phyloP scores from a whole-genome alignment of 176 grass and related monocot species.

The Triticum urartu region DNA sequence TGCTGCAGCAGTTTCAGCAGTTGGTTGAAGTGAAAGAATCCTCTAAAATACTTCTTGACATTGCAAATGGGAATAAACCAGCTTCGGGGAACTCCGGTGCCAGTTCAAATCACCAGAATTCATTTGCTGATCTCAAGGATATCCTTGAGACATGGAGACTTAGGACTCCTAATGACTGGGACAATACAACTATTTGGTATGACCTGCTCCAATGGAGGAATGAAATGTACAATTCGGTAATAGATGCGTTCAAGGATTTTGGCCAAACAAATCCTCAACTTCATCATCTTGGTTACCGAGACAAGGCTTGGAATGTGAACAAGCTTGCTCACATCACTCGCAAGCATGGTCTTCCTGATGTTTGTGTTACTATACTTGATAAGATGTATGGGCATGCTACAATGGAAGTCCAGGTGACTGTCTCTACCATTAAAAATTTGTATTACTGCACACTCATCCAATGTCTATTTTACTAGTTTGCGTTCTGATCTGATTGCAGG shows the following conservation, averaged over 20 bases:
- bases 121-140: conserved; percentile 94
- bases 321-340: conserved; percentile 95
- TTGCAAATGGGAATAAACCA: conserved; percentile 95
- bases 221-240: conserved; percentile 99
- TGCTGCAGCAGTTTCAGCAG: conserved; percentile 97
- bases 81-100: conserved; percentile 74
- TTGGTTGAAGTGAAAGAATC: conserved; percentile 98
- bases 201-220: conserved; percentile 99
- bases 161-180: conserved; percentile 97
- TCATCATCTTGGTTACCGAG: conserved; percentile 98
- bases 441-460: not conserved
- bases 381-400: conserved; percentile 99
- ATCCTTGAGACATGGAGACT: conserved; percentile 99
- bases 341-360: conserved; percentile 94
- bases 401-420: conserved; percentile 98
- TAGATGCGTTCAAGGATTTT: conserved; percentile 97
- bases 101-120: conserved; percentile 66
- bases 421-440: conserved; percentile 10
- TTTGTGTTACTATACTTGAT: conserved; percentile 96
- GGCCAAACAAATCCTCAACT: conserved; percentile 87
- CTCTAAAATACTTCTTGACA: conserved; percentile 88
- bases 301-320: conserved; percentile 99
- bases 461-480: conserved; percentile 21
- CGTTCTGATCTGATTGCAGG: conserved; percentile 51
- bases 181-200: conserved; percentile 94